Evolutionary conservation across 352 stramenopile species (phyloP).

Genomic region (Pythium scleroteichum): DNA sequence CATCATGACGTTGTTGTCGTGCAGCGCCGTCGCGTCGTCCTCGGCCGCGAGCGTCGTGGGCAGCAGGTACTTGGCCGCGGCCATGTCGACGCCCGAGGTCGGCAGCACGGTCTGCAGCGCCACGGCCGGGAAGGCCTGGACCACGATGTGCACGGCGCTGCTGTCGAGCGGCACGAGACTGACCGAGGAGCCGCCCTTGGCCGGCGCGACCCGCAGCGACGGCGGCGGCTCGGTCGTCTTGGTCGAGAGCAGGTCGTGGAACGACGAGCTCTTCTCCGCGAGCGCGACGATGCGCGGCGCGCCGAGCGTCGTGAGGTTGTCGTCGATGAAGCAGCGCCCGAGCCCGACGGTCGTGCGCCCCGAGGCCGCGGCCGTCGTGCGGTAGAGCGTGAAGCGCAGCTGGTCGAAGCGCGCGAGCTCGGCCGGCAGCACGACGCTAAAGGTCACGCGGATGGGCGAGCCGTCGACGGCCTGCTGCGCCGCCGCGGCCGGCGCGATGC

Average conservation of each 20-base stretch:
- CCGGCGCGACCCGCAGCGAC: neutral
- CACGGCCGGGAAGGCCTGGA: constrained; percentile 56
- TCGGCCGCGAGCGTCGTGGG: constrained; percentile 45
- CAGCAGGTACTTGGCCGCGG: constrained; percentile 74
- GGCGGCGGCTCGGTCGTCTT: neutral
- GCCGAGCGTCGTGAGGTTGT: constrained; percentile 46
- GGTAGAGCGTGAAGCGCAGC: constrained; percentile 65
- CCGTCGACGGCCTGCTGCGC: constrained; percentile 19
- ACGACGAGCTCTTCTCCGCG: constrained; percentile 44
- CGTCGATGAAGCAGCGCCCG: constrained; percentile 54
- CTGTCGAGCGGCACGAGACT: constrained; percentile 18
- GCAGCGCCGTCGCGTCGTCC: constrained; percentile 22
- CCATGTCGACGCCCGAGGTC: constrained; percentile 71
- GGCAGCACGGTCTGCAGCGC: constrained; percentile 50
- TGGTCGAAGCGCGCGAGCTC: constrained; percentile 66
- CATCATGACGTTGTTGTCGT: constrained; percentile 7
- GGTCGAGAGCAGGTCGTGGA: constrained; percentile 29
- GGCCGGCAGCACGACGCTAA: constrained; percentile 53
- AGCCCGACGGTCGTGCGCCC: constrained; percentile 50
- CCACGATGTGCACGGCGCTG: constrained; percentile 43
- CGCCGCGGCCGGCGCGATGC: constrained; percentile 38
- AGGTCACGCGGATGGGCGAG: constrained; percentile 44
- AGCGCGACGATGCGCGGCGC: constrained; percentile 45
- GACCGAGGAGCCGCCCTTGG: constrained; percentile 14
- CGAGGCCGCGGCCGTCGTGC: constrained; percentile 34